phyloP scores from a whole-genome alignment of 2,329 filamentous ascomycete genomes.

The Fusarium armeniacum region DNA sequence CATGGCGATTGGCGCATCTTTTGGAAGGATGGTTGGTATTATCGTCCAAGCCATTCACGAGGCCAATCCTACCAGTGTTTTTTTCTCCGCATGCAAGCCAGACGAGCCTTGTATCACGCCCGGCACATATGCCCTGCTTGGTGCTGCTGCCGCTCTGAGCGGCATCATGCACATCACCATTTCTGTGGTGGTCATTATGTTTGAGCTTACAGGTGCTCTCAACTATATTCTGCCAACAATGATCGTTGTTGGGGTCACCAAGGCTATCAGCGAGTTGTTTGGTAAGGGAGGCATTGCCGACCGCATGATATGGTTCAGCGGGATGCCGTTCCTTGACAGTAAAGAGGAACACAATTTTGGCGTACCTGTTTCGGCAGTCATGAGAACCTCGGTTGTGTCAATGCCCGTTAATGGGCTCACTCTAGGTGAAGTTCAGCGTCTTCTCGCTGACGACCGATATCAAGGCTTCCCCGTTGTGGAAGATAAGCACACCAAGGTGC shows the following conservation, averaged over 20 bases:
- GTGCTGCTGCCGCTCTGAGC: constrained; percentile 89
- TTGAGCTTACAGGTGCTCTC: constrained; percentile 95
- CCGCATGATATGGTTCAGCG: constrained; percentile 98
- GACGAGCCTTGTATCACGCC: constrained; percentile 97
- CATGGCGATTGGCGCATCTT: constrained; percentile 96
- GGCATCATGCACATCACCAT: constrained; percentile 99
- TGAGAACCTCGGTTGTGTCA: constrained; percentile 82
- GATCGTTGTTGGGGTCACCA: constrained; percentile 98
- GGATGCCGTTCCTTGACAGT: constrained; percentile 95
- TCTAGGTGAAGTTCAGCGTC: constrained; percentile 80
- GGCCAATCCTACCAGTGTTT: constrained; percentile 82
- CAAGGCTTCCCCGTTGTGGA: constrained; percentile 95
- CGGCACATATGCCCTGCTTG: constrained; percentile 95
- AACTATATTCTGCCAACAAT: constrained; percentile 98
- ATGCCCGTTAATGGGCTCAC: constrained; percentile 81
- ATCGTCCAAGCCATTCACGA: constrained; percentile 92
- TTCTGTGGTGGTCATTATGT: constrained; percentile 99
- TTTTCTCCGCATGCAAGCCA: constrained; percentile 90
- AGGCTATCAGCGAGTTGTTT: constrained; percentile 90
- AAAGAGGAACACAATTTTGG: constrained; percentile 98
- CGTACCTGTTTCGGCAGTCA: constrained; percentile 90
- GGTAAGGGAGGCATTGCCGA: constrained; percentile 98
- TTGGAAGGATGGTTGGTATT: constrained; percentile 94
- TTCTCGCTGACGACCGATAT: constrained; percentile 83
- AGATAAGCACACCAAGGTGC: constrained; percentile 74